phyloP scores from a whole-genome alignment of 2,329 filamentous ascomycete genomes.

The Septoria linicola region DNA sequence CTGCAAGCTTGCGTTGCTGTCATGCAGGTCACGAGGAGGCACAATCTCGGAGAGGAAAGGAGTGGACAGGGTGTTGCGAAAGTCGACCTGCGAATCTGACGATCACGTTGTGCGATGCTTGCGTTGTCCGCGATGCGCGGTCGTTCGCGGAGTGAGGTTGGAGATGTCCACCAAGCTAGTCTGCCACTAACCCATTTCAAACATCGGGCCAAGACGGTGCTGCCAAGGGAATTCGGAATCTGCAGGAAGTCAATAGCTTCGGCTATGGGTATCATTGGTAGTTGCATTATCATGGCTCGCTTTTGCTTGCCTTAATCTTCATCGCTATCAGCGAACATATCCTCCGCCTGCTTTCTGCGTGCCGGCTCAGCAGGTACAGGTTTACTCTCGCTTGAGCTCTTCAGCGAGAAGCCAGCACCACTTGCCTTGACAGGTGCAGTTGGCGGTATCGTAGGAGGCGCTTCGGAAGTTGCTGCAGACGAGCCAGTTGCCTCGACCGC shows the following conservation, averaged over 20 bases:
- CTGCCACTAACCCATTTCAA: neutral
- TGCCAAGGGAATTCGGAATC: neutral
- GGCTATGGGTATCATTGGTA: neutral
- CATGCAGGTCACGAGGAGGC: neutral
- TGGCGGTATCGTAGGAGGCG: neutral
- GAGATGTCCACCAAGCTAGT: neutral
- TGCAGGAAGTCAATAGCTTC: slow-evolving; percentile 1
- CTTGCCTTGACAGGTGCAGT: slow-evolving; percentile 1
- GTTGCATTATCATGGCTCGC: neutral
- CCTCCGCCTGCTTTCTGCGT: slow-evolving; percentile 71
- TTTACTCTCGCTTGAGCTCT: slow-evolving; percentile 28
- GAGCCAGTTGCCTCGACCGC: slow-evolving; percentile 2
- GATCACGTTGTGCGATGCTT: slow-evolving; percentile 2
- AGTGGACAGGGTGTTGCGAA: neutral
- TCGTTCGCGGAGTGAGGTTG: slow-evolving; percentile 2
- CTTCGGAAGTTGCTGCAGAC: neutral
- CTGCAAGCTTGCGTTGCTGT: slow-evolving; percentile 13
- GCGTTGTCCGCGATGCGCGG: neutral
- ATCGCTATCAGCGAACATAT: slow-evolving; percentile 84
- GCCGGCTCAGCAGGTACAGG: slow-evolving; percentile 34
- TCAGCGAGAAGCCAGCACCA: slow-evolving; percentile 30
- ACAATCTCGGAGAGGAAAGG: neutral
- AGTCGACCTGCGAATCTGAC: slow-evolving; percentile 8
- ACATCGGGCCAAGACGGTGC: neutral
- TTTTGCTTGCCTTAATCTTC: slow-evolving; percentile 39